phyloP scores from a whole-genome alignment of 208 protist species.

The Kentomonas sorsogonicus region DNA sequence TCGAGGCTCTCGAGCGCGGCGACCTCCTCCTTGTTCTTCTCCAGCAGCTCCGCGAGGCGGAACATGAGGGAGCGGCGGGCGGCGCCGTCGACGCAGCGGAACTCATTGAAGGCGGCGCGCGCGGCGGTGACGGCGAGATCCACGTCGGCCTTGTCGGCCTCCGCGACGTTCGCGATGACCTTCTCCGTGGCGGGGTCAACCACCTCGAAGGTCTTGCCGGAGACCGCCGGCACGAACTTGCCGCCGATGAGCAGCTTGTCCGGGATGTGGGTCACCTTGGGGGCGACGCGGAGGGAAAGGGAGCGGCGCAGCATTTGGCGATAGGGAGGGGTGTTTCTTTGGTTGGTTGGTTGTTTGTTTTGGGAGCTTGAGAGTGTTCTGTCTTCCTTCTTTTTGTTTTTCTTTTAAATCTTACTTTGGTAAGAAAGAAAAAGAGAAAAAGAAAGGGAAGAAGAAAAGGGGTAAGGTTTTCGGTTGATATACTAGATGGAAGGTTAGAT shows the following conservation, averaged over 20 bases:
- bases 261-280: constrained; percentile 35
- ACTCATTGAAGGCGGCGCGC: constrained; percentile 49
- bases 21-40: constrained; percentile 57
- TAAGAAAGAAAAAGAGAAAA: constrained; percentile 1
- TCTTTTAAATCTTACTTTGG: not conserved
- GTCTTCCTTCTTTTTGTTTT: too few species aligned
- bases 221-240: constrained; percentile 67
- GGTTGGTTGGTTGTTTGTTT: constrained; percentile 6
- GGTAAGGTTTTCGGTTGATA: not conserved
- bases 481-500: not conserved
- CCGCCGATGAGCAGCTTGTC: constrained; percentile 85
- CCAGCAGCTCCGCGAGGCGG: constrained; percentile 73
- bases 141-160: constrained; percentile 74
- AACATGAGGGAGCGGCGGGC: constrained; percentile 57
- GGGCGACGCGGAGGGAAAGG: not conserved
- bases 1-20: constrained; percentile 80
- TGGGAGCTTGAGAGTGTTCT: not conserved
- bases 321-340: not conserved
- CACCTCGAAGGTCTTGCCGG: constrained; percentile 68
- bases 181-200: constrained; percentile 75
- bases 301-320: constrained; percentile 13
- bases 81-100: constrained; percentile 32
- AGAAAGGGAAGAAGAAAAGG: constrained; percentile 7
- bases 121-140: constrained; percentile 80
- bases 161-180: constrained; percentile 67